These are phyloP conservation scores for Trichophyton simii DNA, from an alignment of 2,329 filamentous ascomycete species.

Conservation along the genomic window DNA sequence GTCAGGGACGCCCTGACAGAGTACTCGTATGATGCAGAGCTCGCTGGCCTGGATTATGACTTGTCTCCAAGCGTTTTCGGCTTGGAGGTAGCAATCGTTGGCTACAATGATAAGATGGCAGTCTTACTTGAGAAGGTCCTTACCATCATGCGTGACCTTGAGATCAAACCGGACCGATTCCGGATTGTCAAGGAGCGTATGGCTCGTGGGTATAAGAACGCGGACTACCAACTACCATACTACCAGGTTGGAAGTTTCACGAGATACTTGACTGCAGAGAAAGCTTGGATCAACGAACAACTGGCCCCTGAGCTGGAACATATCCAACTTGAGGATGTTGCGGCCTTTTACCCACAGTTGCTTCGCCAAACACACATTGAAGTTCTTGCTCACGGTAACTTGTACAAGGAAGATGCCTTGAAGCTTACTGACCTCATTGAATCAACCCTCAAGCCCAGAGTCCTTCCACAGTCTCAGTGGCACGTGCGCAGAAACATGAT, in stretches of 20 bases:
- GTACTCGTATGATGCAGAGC: conserved; percentile 90
- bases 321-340: conserved; percentile 62
- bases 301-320: conserved; percentile 61
- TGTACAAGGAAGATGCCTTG: conserved; percentile 86
- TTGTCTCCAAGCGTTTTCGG: conserved; percentile 62
- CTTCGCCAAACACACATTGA: conserved; percentile 79
- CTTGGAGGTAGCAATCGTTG: conserved; percentile 64
- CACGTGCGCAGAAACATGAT: conserved; percentile 63
- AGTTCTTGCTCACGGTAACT: conserved; percentile 75
- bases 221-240: conserved; percentile 78
- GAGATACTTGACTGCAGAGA: conserved; percentile 64
- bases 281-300: conserved; percentile 67
- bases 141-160: conserved; percentile 67
- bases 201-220: conserved; percentile 66
- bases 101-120: conserved; percentile 92
- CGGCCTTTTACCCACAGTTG: conserved; percentile 65
- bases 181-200: conserved; percentile 81
- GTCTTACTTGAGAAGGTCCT: conserved; percentile 85
- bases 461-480: conserved; percentile 67
- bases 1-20: conserved; percentile 81
- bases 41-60: conserved; percentile 75
- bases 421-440: conserved; percentile 75
- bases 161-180: conserved; percentile 77
- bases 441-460: conserved; percentile 58
- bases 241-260: conserved; percentile 76